phyloP scores from a whole-genome alignment of 768 basidiomycete genomes.

The Boletus tomentosulus region DNA sequence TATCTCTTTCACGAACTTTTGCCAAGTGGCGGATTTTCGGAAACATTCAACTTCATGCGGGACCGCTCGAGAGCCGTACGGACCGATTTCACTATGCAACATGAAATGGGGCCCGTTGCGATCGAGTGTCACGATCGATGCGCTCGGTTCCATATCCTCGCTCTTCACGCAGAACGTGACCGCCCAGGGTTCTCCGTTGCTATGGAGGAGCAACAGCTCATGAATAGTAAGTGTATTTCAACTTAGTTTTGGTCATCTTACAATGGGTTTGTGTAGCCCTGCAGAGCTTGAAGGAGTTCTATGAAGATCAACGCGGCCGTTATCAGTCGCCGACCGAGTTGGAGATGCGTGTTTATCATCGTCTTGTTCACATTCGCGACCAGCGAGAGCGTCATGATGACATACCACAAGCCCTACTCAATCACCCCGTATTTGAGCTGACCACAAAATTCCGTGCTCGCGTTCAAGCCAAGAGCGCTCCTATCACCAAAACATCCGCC shows the following conservation, averaged over 20 bases:
- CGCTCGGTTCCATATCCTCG: slow-evolving; percentile 89
- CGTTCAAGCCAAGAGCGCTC: slow-evolving; percentile 76
- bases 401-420: slow-evolving; percentile 62
- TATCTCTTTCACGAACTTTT: slow-evolving; percentile 89
- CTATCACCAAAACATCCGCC: slow-evolving; percentile 63
- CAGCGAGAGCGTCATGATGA: slow-evolving; percentile 71
- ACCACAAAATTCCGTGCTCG: slow-evolving; percentile 77
- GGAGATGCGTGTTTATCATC: slow-evolving; percentile 95
- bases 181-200: slow-evolving; percentile 53
- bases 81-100: slow-evolving; percentile 94
- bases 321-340: slow-evolving; percentile 80
- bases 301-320: slow-evolving; percentile 70
- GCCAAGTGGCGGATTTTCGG: slow-evolving; percentile 60
- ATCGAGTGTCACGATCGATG: slow-evolving; percentile 93
- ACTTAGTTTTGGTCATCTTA: background rate
- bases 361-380: slow-evolving; percentile 87
- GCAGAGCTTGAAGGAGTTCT: slow-evolving; percentile 90
- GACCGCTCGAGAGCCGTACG: slow-evolving; percentile 88
- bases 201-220: slow-evolving; percentile 84
- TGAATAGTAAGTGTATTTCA: slow-evolving; percentile 66
- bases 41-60: slow-evolving; percentile 79
- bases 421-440: slow-evolving; percentile 74
- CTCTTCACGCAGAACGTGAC: slow-evolving; percentile 64
- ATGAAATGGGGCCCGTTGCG: slow-evolving; percentile 66
- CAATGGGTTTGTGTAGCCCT: slow-evolving; percentile 54